These are phyloP conservation scores for Decorospora gaudefroyi DNA, from an alignment of 2,329 filamentous ascomycete genomes.

Conservation along the genomic window DNA sequence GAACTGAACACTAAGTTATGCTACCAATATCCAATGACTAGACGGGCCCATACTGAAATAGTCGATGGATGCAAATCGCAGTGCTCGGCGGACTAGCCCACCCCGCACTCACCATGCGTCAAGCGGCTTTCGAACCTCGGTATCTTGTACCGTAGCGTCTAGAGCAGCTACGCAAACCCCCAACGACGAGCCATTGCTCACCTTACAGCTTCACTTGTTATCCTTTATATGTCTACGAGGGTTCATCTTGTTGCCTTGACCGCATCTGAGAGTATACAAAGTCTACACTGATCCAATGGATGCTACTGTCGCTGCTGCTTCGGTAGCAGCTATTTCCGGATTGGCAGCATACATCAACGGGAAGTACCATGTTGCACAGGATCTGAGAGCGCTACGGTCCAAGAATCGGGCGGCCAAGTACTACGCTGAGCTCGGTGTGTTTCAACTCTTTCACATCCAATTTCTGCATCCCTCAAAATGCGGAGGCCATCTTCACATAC, in stretches of 20 bases:
- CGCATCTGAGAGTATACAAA: background rate
- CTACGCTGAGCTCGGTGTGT: conserved; percentile 38
- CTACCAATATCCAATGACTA: no score
- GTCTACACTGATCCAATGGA: conserved; percentile 18
- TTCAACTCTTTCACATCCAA: no score
- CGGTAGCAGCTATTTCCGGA: conserved; percentile 40
- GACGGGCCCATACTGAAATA: no score
- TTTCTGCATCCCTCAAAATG: no score
- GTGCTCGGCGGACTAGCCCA: conserved; percentile 3
- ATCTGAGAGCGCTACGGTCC: conserved; percentile 55
- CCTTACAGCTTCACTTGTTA: conserved; percentile 2
- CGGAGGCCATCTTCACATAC: background rate
- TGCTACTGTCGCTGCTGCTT: conserved; percentile 30
- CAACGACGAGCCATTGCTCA: background rate
- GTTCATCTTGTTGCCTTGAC: no score
- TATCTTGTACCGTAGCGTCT: no score
- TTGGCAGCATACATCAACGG: conserved; percentile 66
- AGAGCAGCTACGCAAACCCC: no score
- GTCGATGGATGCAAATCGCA: background rate
- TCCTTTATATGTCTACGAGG: no score
- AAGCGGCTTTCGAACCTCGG: conserved; percentile 27
- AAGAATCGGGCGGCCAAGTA: conserved; percentile 46
- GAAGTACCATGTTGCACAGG: conserved; percentile 68
- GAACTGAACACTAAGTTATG: no score
- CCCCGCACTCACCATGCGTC: conserved; percentile 20